These are phyloP conservation scores for Ogataea angusta DNA, from an alignment of 805 yeast species.

Conservation along the genomic window DNA sequence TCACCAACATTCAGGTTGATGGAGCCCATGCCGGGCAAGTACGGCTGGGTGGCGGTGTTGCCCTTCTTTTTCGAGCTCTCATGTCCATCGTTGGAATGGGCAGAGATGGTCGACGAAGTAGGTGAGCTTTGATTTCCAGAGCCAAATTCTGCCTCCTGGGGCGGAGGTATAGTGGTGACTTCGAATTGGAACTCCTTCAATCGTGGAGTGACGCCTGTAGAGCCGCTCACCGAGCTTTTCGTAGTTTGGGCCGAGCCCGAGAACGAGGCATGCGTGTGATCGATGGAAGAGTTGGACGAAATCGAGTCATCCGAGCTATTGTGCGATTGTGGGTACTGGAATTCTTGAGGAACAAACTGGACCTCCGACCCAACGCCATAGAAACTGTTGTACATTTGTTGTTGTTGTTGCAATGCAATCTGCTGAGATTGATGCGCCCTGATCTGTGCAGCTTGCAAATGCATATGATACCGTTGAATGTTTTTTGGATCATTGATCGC, in stretches of 20 bases:
- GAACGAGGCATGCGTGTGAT: background rate
- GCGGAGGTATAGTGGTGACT: constrained; percentile 14
- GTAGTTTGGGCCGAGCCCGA: background rate
- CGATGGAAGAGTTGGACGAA: constrained; percentile 5
- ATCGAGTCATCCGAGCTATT: constrained; percentile 14
- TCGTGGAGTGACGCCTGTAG: constrained; percentile 18
- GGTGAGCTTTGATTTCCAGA: constrained; percentile 9
- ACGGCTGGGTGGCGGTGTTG: background rate
- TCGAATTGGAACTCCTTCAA: constrained; percentile 20
- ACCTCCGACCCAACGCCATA: background rate
- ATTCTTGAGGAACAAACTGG: background rate
- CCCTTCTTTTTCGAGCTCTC: constrained; percentile 1
- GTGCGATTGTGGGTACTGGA: constrained; percentile 1
- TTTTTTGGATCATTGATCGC: constrained; percentile 12
- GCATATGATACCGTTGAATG: constrained; percentile 18
- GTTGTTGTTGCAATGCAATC: constrained; percentile 19
- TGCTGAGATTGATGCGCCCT: constrained; percentile 21
- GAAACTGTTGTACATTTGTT: constrained; percentile 6
- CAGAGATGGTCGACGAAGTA: constrained; percentile 23
- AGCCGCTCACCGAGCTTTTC: background rate
- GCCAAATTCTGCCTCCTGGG: constrained; percentile 1
- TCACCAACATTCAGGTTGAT: background rate
- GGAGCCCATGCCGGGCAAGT: constrained; percentile 8
- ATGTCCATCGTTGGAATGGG: constrained; percentile 15
- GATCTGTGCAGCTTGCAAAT: constrained; percentile 22